Percentiles rank a stretch among this genome's conserved stretches.
Evolutionary conservation across 495 filamentous ascomycete genomes (phyloP).

Genomic region (Endocarpon pusillum): DNA sequence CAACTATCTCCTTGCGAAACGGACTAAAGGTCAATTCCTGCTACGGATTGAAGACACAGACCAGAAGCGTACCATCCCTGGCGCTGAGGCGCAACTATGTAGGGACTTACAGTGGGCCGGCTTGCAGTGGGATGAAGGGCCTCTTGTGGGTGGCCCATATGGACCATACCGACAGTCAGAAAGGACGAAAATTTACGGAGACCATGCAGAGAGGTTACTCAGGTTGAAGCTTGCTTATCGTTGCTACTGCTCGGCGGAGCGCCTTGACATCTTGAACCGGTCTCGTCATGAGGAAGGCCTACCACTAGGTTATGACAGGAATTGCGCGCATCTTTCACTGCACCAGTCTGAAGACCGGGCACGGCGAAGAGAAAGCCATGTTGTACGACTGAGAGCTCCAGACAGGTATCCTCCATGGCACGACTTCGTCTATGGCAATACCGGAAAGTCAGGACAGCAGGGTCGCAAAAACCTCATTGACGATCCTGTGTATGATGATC

Average conservation of each 20-base stretch:
- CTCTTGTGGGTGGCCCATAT: slow-evolving; percentile 57
- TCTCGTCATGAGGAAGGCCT: slow-evolving; percentile 40
- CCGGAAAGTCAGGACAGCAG: slow-evolving; percentile 27
- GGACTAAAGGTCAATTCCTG: slow-evolving; percentile 83
- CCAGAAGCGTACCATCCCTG: slow-evolving; percentile 63
- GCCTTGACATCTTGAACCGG: slow-evolving; percentile 44
- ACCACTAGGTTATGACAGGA: slow-evolving; percentile 58
- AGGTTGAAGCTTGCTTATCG: slow-evolving; percentile 62
- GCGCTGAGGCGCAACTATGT: slow-evolving; percentile 58
- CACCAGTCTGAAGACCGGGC: slow-evolving; percentile 55
- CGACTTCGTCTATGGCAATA: slow-evolving; percentile 64
- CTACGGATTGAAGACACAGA: slow-evolving; percentile 92
- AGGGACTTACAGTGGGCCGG: slow-evolving; percentile 79
- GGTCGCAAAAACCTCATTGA: slow-evolving; percentile 21
- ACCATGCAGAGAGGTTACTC: slow-evolving; percentile 56
- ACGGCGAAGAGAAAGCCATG: slow-evolving; percentile 48
- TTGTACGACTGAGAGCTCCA: slow-evolving; percentile 47
- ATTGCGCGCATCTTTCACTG: slow-evolving; percentile 45
- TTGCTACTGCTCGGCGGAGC: slow-evolving; percentile 73
- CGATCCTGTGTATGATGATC: slow-evolving; percentile 47
- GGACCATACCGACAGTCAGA: slow-evolving; percentile 86
- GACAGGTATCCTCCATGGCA: slow-evolving; percentile 40
- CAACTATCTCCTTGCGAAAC: slow-evolving; percentile 77
- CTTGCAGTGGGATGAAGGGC: slow-evolving; percentile 89
- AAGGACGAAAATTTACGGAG: slow-evolving; percentile 51